Conservation (phyloP, 257 asterid genomes). For the Przewalskia tangutica region DNA sequence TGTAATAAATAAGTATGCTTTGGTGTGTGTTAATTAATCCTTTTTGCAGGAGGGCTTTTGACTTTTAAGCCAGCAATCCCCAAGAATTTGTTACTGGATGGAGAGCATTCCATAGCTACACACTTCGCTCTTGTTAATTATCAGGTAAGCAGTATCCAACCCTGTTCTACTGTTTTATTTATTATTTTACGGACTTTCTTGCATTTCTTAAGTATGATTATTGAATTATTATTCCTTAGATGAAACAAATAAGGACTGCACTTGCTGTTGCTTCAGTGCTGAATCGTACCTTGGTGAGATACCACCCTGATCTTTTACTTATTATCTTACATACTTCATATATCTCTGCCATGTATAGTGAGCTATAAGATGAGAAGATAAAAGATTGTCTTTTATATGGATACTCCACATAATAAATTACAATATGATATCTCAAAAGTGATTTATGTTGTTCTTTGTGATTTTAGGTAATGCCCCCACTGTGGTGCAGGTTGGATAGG, state of each 20-base stretch:
- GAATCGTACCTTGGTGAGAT: slow-evolving; percentile 85
- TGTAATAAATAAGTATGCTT: neutral
- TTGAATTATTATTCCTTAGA: slow-evolving; percentile 35
- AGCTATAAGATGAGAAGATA: neutral
- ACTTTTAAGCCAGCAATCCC: slow-evolving; percentile 84
- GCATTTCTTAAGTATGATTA: neutral
- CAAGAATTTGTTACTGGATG: slow-evolving; percentile 81
- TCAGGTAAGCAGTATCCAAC: slow-evolving; percentile 49
- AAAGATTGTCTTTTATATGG: neutral
- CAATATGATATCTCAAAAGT: neutral
- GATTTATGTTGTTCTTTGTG: slow-evolving; percentile 48
- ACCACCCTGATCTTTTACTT: slow-evolving; percentile 1
- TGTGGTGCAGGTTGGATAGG: slow-evolving; percentile 99
- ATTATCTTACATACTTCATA: slow-evolving; percentile 1
- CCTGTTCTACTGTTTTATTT: slow-evolving; percentile 6
- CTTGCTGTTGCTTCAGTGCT: slow-evolving; percentile 83
- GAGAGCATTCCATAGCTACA: slow-evolving; percentile 69
- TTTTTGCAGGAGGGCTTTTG: slow-evolving; percentile 76
- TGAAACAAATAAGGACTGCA: slow-evolving; percentile 92
- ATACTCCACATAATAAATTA: neutral
- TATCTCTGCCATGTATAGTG: neutral
- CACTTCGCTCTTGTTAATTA: slow-evolving; percentile 90
- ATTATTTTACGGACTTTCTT: neutral
- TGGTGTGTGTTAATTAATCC: slow-evolving; percentile 8
- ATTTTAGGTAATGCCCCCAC: slow-evolving; percentile 98